A percentile compares a stretch with the other conserved stretches of the same genome.
These are phyloP conservation scores for Zychaea mexicana DNA, from an alignment of 371 early-diverging fungal genomes.

Conservation along the genomic window DNA sequence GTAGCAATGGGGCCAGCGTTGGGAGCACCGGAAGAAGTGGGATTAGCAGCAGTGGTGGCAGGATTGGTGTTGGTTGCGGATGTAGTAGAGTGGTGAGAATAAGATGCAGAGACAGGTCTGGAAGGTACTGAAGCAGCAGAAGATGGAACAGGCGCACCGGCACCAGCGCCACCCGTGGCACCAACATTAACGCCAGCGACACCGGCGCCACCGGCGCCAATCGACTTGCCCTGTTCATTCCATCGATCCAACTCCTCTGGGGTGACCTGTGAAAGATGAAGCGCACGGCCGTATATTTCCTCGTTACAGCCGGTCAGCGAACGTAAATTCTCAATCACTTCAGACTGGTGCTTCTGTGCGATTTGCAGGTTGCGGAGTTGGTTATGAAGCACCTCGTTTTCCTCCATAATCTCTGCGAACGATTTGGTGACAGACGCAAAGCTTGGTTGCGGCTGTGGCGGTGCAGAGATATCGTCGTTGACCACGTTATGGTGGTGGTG, in stretches of 20 bases:
- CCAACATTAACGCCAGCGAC: too few relatives aligned
- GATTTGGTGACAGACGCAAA: slow-evolving; percentile 48
- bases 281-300: slow-evolving; percentile 34
- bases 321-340: slow-evolving; percentile 41
- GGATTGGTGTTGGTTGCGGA: neutral
- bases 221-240: slow-evolving; percentile 10
- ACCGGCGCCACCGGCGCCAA: neutral
- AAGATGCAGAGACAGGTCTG: neutral
- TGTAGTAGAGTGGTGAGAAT: neutral
- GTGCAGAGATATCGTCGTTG: slow-evolving; percentile 51
- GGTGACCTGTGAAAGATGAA: slow-evolving; percentile 33
- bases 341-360: slow-evolving; percentile 45
- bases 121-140: neutral
- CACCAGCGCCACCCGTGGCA: too few relatives aligned
- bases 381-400: slow-evolving; percentile 45
- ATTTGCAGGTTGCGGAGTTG: slow-evolving; percentile 41
- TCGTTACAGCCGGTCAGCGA: slow-evolving; percentile 38
- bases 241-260: slow-evolving; percentile 21
- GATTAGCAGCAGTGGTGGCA: neutral
- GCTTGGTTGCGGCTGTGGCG: slow-evolving; percentile 55
- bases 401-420: slow-evolving; percentile 50
- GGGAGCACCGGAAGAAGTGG: neutral
- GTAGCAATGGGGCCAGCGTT: neutral
- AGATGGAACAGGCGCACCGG: too few relatives aligned
- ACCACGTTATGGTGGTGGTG: slow-evolving; percentile 27